These are phyloP conservation scores for Kodamaea kakaduensis DNA, from an alignment of 805 yeast species.

Conservation along the genomic window DNA sequence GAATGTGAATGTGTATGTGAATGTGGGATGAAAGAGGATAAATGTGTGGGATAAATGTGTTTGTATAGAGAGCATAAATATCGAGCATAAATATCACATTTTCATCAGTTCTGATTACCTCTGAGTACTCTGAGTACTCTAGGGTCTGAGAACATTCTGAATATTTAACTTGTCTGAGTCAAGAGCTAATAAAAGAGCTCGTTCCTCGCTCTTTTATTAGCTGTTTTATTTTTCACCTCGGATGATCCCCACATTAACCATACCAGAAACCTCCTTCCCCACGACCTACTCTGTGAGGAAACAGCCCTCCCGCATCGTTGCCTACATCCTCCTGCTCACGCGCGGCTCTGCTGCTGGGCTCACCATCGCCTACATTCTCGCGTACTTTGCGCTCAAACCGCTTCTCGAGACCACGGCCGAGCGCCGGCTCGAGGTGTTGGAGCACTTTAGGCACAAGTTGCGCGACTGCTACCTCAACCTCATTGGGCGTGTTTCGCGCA, in stretches of 20 bases:
- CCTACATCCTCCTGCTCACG: constrained; percentile 28
- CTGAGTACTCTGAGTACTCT: too few species aligned
- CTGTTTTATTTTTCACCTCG: not conserved
- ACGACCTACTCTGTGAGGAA: constrained; percentile 17
- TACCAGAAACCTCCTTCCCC: constrained; percentile 39
- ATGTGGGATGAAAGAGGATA: too few species aligned
- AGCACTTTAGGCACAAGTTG: constrained; percentile 27
- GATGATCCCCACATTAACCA: constrained; percentile 33
- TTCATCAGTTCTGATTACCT: too few species aligned
- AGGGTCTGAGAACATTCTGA: too few species aligned
- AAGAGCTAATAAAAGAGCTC: too few species aligned
- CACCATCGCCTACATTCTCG: constrained; percentile 27
- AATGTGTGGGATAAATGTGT: too few species aligned
- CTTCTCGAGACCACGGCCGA: constrained; percentile 26
- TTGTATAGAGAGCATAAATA: constrained; percentile 4
- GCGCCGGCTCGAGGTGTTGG: constrained; percentile 34
- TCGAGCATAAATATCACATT: constrained; percentile 1
- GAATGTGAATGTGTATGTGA: too few species aligned
- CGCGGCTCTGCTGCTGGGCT: constrained; percentile 32
- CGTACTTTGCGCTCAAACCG: constrained; percentile 33
- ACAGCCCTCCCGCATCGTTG: constrained; percentile 20
- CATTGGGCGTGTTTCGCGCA: constrained; percentile 31
- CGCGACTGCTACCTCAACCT: constrained; percentile 34
- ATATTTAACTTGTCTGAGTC: too few species aligned
- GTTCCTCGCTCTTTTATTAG: too few species aligned